These are phyloP conservation scores for Schwanniomyces occidentalis DNA, from an alignment of 805 yeast genomes.

Conservation along the genomic window DNA sequence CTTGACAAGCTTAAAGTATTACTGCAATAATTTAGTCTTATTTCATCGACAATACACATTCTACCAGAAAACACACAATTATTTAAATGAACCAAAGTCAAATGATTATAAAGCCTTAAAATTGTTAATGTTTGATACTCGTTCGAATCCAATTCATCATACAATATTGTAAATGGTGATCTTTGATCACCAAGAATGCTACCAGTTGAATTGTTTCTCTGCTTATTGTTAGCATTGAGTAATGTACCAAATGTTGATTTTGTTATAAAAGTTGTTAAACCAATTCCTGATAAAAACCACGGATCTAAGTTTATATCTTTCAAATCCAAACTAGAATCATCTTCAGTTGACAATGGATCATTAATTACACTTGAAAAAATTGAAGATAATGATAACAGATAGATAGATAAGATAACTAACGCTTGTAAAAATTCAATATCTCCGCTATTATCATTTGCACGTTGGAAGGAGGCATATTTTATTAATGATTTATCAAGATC, in stretches of 20 bases:
- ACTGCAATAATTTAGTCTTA: conserved; percentile 58
- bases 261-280: conserved; percentile 61
- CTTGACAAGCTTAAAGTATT: conserved; percentile 55
- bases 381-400: conserved; percentile 61
- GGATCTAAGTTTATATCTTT: conserved; percentile 59
- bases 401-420: conserved; percentile 62
- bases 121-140: conserved; percentile 55
- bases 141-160: conserved; percentile 33
- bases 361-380: conserved; percentile 21
- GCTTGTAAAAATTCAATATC: conserved; percentile 66
- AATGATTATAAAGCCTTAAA: conserved; percentile 70
- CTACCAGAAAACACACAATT: conserved; percentile 67
- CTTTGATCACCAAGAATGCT: conserved; percentile 3
- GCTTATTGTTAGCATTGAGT: conserved; percentile 13
- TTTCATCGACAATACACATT: conserved; percentile 59
- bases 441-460: conserved; percentile 17
- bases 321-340: conserved; percentile 11
- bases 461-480: conserved; percentile 25
- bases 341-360: conserved; percentile 6
- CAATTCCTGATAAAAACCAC: conserved; percentile 68
- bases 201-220: background rate
- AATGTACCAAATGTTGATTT: conserved; percentile 48
- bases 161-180: conserved; percentile 29
- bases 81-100: conserved; percentile 66
- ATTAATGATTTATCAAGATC: conserved; percentile 50